phyloP scores from a whole-genome alignment of 306 rosid genomes.

The Castanopsis chinensis region DNA sequence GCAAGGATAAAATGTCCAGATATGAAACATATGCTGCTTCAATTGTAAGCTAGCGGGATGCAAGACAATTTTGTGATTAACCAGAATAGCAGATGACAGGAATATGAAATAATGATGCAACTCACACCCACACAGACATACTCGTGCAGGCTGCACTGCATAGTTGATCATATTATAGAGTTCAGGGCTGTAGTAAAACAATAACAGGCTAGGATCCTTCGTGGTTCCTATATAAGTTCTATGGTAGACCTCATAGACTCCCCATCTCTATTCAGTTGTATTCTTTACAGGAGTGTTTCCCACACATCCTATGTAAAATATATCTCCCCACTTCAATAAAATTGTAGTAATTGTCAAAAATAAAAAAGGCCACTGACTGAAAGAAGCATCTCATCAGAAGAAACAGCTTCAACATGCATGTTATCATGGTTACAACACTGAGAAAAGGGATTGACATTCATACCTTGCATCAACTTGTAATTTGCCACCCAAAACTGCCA shows the following conservation, averaged over 20 bases:
- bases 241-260: no score
- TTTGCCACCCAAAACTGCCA: conserved; percentile 80
- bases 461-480: conserved; percentile 85
- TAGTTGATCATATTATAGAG: no score
- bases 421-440: neutral
- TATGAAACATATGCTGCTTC: neutral
- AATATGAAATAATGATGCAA: no score
- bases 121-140: no score
- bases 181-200: neutral
- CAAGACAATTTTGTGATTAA: neutral
- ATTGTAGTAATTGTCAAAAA: neutral
- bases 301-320: no score
- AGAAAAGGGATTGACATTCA: conserved; percentile 13
- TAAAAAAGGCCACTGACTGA: neutral
- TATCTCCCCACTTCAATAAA: no score
- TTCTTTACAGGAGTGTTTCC: no score
- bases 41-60: neutral
- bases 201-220: no score
- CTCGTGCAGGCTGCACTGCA: no score
- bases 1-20: neutral
- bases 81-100: no score
- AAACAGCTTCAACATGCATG: neutral
- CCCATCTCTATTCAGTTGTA: no score
- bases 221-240: no score
- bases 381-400: neutral